Evolutionary conservation across 83 land plant species (phyloP), one percentile per base, ranked within the genome.

Genomic region (Diphasiastrum complanatum): DNA sequence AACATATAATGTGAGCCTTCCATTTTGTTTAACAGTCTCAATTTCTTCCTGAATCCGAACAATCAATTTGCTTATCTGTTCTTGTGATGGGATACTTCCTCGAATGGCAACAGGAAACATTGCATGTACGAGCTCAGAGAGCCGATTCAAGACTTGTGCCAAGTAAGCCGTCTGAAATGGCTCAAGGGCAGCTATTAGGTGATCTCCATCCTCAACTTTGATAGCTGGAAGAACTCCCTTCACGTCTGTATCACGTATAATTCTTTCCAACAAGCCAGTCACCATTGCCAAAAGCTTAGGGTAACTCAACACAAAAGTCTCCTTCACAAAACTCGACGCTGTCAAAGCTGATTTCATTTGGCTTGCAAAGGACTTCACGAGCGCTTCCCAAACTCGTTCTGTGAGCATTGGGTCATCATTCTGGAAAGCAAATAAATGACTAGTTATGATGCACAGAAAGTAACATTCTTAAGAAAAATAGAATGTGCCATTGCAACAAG

Each of bases 281-380:
- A 81, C 66, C 83, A 80, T 78, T 2, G 91, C 83, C 12, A 78
- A 74, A 40, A 93, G 81, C 52, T 83, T 93, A 28, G 99, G 96
- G 36, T 89, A 93, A 24, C 92, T 92, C n/a, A 52, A 33, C 1
- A 89, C 89, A 51, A 93, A 86, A 28, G 74, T 80, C 71, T 92
- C 98, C 66, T 89, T 93, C 2, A 93, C 89, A 80, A 93, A 93
- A 63, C 86, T 93, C 60, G 99, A 93, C 38, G 99, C 81, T 29
- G 92, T 89, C 65, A 85, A 89, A 36, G 84, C 79, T 68, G 99
- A 93, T 60, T 83, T 93, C 86, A 93, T 83, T 72, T 93, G 99
- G 66, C 67, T 89, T 36, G 92, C 78, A 80, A 83, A 93, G 41
- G 92, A 65, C 69, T 93, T 93, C 41, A 89, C 96, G 56, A 93